Evolutionary conservation across 2,329 filamentous ascomycete genomes (phyloP), one percentile per base, ranked within the genome.

Genomic region (Fusarium avenaceum): DNA sequence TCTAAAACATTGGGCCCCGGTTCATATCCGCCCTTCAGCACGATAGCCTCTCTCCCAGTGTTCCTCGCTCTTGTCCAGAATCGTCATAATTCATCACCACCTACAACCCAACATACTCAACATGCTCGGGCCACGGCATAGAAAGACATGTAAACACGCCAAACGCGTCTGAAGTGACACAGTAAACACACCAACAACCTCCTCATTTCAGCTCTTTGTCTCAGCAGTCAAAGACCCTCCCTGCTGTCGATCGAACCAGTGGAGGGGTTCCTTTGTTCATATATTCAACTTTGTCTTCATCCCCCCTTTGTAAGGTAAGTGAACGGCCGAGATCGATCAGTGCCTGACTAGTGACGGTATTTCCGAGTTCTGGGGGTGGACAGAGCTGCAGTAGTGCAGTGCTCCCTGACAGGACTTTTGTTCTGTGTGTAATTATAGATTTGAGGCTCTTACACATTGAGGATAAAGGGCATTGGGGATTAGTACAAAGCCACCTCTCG

Each of bases 171-270:
- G 15, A 10, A 4, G 35, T 48, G 28, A 44, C 32, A 45, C 19
- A 47, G 24, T 49, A 43, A 54, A 48, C 30, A 65, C 51, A 61
- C 42, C 19, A 40, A 22, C 14, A 46, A 20, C 35, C 35, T 46
- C 59, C 65, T 40, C 39, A 52, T 8, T 53, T 65, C 59, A 61
- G 59, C 60, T 68, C 46, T 33, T 48, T 68, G 59, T 68, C 54
- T 61, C 43, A 50, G 32, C 22, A 30, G 24, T 64, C 46, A 24
- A 38, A 51, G 30, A 44, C 33, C 44, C 60, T 65, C 50, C 65
- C 65, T 69, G 50, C 28, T 49, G 48, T 67, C 49, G 52, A 38
- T 49, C 53, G 42, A 65, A 26, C 43, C 32, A 44, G 32, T 38
- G 38, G 40, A 24, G 17, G 47, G 24, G 19, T 17, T 48, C 22